Evolutionary conservation across 306 rosid genomes (phyloP).

Genomic region (Prunus davidiana): DNA sequence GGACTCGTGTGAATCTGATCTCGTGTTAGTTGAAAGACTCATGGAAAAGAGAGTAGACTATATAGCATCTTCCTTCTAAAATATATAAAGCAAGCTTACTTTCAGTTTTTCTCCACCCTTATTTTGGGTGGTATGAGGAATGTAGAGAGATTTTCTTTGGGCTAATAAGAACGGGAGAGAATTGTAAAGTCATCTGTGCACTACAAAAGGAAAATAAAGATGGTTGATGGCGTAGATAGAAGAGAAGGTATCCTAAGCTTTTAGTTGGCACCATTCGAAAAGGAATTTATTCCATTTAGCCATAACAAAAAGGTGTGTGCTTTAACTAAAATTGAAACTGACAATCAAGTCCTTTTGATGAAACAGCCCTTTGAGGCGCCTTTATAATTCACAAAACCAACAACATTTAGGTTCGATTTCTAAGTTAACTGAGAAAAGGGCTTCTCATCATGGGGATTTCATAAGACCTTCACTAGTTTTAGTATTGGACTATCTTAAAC

Average conservation of each 20-base stretch:
- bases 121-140: constrained; percentile 12
- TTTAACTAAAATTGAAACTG: background rate
- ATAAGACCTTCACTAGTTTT: no score
- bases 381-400: no score
- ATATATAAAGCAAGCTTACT: background rate
- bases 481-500: no score
- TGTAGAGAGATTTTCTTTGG: background rate
- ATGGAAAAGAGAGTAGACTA: background rate
- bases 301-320: background rate
- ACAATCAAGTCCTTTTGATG: background rate
- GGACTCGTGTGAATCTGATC: no score
- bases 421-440: no score
- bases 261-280: constrained; percentile 7
- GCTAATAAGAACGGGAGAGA: constrained; percentile 14
- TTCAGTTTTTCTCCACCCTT: background rate
- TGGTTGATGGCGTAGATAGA: background rate
- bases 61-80: background rate
- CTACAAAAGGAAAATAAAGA: constrained; percentile 15
- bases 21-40: no score
- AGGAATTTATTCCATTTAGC: constrained; percentile 7
- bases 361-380: background rate
- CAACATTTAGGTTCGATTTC: no score
- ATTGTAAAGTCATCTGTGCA: constrained; percentile 23
- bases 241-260: constrained; percentile 40
- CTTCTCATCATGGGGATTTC: no score